Base-by-base conservation (phyloP, 2,329 filamentous ascomycete genomes). In the Aspergillus sp. region DNA sequence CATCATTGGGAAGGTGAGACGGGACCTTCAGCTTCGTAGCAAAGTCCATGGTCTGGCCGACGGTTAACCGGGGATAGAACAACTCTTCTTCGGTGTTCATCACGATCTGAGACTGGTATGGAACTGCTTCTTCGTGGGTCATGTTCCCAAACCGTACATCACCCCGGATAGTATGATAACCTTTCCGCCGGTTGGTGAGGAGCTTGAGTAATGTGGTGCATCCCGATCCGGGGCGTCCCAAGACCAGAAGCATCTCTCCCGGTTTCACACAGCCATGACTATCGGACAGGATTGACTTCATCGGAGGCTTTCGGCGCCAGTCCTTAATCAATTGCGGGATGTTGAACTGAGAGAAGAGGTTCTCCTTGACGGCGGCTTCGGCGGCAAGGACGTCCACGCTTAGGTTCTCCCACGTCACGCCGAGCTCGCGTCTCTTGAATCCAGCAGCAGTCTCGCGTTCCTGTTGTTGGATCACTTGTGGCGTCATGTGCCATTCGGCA, bases 161-260 rank as follows among this genome's bases (percentile, higher is more conserved):
- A 0, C 86, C 86, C 0, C 76, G 66, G 2, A 88, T 76, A 0
- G 74, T 74, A 34, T 79, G 76, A 58, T 81, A 88, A 4, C 85
- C 85, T 5, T 68, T 70, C 34, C 85, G 74, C 49, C 81, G 78
- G 61, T 89, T 89, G 42, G 85, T 78, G 5, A 90, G 75, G 58
- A 87, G 75, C 60, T 87, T 89, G 43, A 91, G 75, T 7, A 90
- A 76, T 0, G 86, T 87, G 0, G 86, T 88, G 66, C 88, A 90
- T 31, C 86, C 86, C 3, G 84, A 78, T 0, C 86, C 87, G 0
- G 87, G 86, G 1, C 85, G 78, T 2, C 87, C 87, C 0, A 89
- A 74, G 0, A 89, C 85, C 0, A 88, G 74, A 1, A 88, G 69
- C 86, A 88, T 88, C 66, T 88, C 85, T n/a, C 86, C 87, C 0